Base-by-base conservation (phyloP, 306 rosid genomes). In the Prinsepia uniflora region DNA sequence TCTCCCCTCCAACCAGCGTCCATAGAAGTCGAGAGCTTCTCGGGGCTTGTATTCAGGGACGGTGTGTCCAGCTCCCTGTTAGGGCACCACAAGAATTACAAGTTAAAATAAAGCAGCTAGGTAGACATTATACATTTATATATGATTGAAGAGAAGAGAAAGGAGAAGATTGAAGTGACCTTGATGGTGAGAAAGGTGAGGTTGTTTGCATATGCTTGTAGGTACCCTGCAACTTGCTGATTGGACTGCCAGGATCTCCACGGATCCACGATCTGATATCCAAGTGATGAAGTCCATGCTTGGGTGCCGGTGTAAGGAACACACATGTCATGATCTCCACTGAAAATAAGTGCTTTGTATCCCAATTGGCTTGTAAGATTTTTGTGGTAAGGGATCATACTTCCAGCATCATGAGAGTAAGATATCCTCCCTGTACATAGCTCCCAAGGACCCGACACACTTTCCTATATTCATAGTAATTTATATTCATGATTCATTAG, bases 301-400 rank as follows among this genome's bases (percentile, higher is more conserved):
- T 88, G 79, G 67, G 76, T 88, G 65, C 96, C 97, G 0, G 92
- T 91, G 67, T 67, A 91, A 58, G 97, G 96, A 42, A 91, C 97
- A 57, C 97, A 86, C 96, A 88, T 86, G 49, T 91, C 96, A 79
- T 91, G 89, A 76, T 86, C 96, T 4, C 96, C 96, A 69, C 94
- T 88, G 85, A 15, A 91, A 71, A 91, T 82, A 55, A 88, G 86
- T 43, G 88, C 92, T 76, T 65, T 49, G 63, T 76, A 86, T 5
- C 96, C 97, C 36, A 30, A 30, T 8, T 65, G 30, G 67, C 22
- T 64, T 55, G 96, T 91, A 20, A 91, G 86, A 22, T 79, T 83
- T 30, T 5, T 65, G 68, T 88, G 97, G 87, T 85, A 91, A 56
- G 92, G 91, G 52, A 91, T 86, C 92, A 88, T 85, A 79, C 95